phyloP scores from a whole-genome alignment of 2,329 filamentous ascomycete genomes.

The Aspergillus fumigatiaffinis region DNA sequence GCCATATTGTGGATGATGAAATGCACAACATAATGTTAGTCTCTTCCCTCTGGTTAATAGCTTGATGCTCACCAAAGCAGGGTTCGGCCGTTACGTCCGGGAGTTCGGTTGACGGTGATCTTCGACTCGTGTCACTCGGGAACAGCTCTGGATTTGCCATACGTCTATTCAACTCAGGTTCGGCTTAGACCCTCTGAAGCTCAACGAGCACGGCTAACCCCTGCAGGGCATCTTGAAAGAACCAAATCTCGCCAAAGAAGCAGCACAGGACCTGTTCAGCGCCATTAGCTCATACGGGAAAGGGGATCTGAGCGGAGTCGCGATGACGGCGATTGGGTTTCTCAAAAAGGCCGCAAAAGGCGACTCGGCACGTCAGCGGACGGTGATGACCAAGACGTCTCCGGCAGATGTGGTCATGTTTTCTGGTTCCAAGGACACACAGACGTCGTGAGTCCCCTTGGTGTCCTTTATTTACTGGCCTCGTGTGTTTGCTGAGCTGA shows the following conservation, averaged over 20 bases:
- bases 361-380: constrained; percentile 71
- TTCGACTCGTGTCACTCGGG: constrained; percentile 67
- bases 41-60: neutral
- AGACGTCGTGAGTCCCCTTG: constrained; percentile 55
- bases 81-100: constrained; percentile 72
- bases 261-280: constrained; percentile 59
- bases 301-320: constrained; percentile 78
- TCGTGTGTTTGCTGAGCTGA: neutral
- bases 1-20: constrained; percentile 74
- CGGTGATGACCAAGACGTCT: constrained; percentile 83
- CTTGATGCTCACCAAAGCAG: constrained; percentile 7
- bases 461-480: neutral
- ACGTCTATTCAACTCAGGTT: constrained; percentile 60
- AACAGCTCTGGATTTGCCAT: constrained; percentile 64
- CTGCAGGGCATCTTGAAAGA: constrained; percentile 59
- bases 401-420: constrained; percentile 97
- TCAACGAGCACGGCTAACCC: neutral
- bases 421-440: constrained; percentile 91
- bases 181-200: neutral
- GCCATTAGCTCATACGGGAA: constrained; percentile 72
- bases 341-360: constrained; percentile 84
- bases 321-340: constrained; percentile 73
- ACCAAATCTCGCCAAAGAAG: constrained; percentile 64
- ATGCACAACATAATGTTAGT: constrained; percentile 65
- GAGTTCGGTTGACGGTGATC: constrained; percentile 73